Evolutionary conservation across 257 asterid genomes (phyloP).

Genomic region (Fraxinus quadrangulata): DNA sequence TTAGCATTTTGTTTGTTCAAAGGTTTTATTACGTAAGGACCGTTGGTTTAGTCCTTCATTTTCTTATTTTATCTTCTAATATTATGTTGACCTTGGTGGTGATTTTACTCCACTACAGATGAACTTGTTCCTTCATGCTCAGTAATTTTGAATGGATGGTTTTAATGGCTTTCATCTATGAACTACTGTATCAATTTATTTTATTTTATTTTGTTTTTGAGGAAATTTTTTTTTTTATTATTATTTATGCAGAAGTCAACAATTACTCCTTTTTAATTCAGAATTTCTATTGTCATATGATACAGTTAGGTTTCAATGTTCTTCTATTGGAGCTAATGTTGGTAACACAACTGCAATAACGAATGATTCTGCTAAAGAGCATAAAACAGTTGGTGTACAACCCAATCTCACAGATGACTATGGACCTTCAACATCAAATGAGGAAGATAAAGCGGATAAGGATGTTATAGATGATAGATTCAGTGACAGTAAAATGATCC

Average conservation of each 20-base stretch:
- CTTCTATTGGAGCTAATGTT: slow-evolving; percentile 34
- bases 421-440: slow-evolving; percentile 23
- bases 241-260: too few relatives aligned
- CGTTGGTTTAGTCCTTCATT: too few relatives aligned
- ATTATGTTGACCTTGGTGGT: not conserved
- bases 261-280: slow-evolving; percentile 27
- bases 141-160: not conserved
- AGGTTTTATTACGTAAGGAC: too few relatives aligned
- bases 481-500: slow-evolving; percentile 62
- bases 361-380: slow-evolving; percentile 37
- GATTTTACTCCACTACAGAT: not conserved
- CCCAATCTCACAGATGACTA: slow-evolving; percentile 30
- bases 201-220: not conserved
- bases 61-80: not conserved
- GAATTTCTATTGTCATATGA: slow-evolving; percentile 36
- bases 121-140: not conserved
- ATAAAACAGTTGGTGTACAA: slow-evolving; percentile 24
- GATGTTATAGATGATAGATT: slow-evolving; percentile 38
- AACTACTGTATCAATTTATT: not conserved
- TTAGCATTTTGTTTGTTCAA: too few relatives aligned
- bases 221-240: not conserved
- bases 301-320: slow-evolving; percentile 30
- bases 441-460: slow-evolving; percentile 25
- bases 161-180: not conserved
- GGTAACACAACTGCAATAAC: slow-evolving; percentile 47